Conservation (phyloP, 2,329 filamentous ascomycete genomes). For the Dactylellina cionopaga region DNA sequence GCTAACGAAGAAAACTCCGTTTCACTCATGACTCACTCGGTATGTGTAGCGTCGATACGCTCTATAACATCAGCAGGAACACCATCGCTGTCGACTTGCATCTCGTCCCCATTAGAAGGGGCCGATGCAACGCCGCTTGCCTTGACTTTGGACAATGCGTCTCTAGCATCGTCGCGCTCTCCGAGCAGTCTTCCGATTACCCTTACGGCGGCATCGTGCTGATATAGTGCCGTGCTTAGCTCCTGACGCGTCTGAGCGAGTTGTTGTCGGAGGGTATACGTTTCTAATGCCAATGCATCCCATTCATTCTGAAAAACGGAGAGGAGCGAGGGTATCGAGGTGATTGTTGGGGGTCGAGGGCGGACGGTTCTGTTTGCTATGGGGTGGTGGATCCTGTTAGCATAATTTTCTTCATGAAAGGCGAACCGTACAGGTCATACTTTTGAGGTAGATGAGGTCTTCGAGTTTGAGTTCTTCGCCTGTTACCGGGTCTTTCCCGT, state of each 20-base stretch:
- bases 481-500: constrained; percentile 90
- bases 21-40: constrained; percentile 70
- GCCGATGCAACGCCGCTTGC: constrained; percentile 69
- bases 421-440: constrained; percentile 37
- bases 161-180: constrained; percentile 90
- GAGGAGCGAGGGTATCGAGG: constrained; percentile 93
- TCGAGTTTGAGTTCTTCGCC: constrained; percentile 84
- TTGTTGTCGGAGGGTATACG: constrained; percentile 89
- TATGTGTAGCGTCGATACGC: constrained; percentile 81
- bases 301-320: constrained; percentile 98
- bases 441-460: constrained; percentile 88
- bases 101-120: constrained; percentile 76
- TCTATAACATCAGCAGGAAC: constrained; percentile 76
- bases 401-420: not conserved
- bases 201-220: constrained; percentile 94
- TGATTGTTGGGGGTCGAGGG: constrained; percentile 89
- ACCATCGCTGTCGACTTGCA: constrained; percentile 87
- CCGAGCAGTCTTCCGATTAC: constrained; percentile 91
- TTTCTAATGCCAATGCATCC: constrained; percentile 91
- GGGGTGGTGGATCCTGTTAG: not conserved
- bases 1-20: not conserved
- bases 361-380: constrained; percentile 77
- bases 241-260: constrained; percentile 90
- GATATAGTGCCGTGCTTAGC: constrained; percentile 90
- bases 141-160: constrained; percentile 85